Conservation (phyloP, 2,329 filamentous ascomycete genomes). For the Xylariaceae sp. region DNA sequence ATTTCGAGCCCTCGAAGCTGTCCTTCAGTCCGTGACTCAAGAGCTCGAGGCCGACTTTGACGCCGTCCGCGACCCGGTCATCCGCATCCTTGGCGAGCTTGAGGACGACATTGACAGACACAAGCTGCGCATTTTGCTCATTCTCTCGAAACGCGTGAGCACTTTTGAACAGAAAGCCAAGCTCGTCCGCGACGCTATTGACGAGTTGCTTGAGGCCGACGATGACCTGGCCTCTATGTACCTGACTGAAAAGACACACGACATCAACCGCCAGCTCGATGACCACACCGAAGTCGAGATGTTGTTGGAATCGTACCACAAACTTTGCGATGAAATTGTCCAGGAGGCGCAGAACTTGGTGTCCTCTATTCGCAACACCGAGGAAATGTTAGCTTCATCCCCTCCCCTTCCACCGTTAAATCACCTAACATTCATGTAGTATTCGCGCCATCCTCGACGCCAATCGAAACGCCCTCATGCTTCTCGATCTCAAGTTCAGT, state of each 20-base stretch:
- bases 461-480: conserved; percentile 96
- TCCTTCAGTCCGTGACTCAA: conserved; percentile 87
- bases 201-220: conserved; percentile 91
- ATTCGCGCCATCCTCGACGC: conserved; percentile 96
- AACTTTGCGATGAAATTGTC: conserved; percentile 96
- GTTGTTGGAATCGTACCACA: conserved; percentile 94
- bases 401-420: not conserved
- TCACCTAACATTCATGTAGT: conserved; percentile 43
- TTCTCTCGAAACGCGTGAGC: conserved; percentile 91
- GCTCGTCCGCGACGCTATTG: conserved; percentile 88
- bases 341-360: conserved; percentile 92
- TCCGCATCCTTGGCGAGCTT: conserved; percentile 80
- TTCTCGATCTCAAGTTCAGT: conserved; percentile 93
- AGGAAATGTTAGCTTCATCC: conserved; percentile 76
- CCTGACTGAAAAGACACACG: conserved; percentile 78
- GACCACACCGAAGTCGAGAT: conserved; percentile 97
- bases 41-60: conserved; percentile 94
- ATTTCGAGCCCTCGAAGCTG: conserved; percentile 91
- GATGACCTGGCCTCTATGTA: conserved; percentile 96
- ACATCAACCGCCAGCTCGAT: conserved; percentile 68
- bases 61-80: conserved; percentile 85
- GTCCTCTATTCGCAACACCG: conserved; percentile 92
- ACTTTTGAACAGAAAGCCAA: conserved; percentile 97
- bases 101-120: conserved; percentile 97
- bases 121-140: conserved; percentile 83